A percentile compares a stretch with the other conserved stretches of the same genome.
phyloP scores from a whole-genome alignment of 1,139 yeast genomes.

The Yamadazyma atmosphaerica region DNA sequence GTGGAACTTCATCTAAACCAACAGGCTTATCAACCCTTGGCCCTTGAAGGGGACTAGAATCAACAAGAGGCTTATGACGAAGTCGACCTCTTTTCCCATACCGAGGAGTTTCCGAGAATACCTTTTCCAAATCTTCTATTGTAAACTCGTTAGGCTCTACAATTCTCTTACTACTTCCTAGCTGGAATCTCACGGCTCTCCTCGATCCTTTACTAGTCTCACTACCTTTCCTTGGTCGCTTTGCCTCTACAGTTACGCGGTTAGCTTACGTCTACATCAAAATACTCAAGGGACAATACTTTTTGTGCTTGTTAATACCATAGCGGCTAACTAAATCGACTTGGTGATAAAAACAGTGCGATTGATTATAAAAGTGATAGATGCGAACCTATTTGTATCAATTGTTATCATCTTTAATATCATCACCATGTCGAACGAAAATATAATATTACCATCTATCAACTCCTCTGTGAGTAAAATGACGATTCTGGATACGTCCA shows the following conservation, averaged over 20 bases:
- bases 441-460: slow-evolving; percentile 41
- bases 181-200: too few species aligned
- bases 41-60: too few species aligned
- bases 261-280: neutral
- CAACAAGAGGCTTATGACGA: too few species aligned
- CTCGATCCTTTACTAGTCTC: neutral
- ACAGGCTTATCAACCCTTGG: too few species aligned
- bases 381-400: too few species aligned
- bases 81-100: neutral
- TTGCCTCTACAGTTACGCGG: neutral
- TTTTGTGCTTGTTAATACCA: neutral
- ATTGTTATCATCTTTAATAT: too few species aligned
- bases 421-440: slow-evolving; percentile 34
- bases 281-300: neutral
- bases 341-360: neutral
- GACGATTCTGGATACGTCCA: slow-evolving; percentile 34
- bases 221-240: too few species aligned
- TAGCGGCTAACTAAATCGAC: neutral
- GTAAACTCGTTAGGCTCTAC: slow-evolving; percentile 18
- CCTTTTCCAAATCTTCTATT: slow-evolving; percentile 17
- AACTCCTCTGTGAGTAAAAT: slow-evolving; percentile 32
- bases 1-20: too few species aligned
- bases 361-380: too few species aligned
- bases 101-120: slow-evolving; percentile 9
- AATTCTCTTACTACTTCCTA: slow-evolving; percentile 4